A percentile compares a stretch with the other conserved stretches of the same genome.
Evolutionary conservation across 331 rosid species (phyloP).

Genomic region (Phaseolus coccineus): DNA sequence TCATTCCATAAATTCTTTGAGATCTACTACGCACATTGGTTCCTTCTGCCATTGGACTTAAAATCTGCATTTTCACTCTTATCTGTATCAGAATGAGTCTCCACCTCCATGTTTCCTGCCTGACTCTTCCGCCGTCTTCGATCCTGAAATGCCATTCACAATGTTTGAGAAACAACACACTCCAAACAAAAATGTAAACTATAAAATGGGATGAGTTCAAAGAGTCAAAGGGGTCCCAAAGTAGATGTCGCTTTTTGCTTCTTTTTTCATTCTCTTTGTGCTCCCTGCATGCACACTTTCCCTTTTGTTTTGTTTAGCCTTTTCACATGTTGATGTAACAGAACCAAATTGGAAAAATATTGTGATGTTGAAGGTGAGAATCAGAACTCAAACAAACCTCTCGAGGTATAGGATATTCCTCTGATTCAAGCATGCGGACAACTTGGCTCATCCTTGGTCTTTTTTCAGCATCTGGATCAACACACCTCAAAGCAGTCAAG

Average conservation of each 20-base stretch:
- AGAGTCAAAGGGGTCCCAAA: conserved; percentile 4
- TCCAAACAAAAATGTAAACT: conserved; percentile 12
- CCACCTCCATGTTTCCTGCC: conserved; percentile 54
- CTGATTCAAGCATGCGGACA: conserved; percentile 87
- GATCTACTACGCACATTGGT: conserved; percentile 45
- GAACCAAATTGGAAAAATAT: not conserved
- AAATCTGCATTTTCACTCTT: conserved; percentile 57
- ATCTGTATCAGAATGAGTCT: conserved; percentile 63
- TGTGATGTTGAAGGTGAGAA: conserved; percentile 20
- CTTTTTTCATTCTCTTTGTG: not conserved
- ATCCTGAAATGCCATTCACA: conserved; percentile 55
- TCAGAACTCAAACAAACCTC: conserved; percentile 65
- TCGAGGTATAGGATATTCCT: conserved; percentile 81
- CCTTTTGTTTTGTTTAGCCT: not conserved
- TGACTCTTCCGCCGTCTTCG: conserved; percentile 64
- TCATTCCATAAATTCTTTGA: conserved; percentile 31
- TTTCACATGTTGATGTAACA: not conserved
- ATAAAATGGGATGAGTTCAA: not conserved
- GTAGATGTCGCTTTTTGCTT: not conserved
- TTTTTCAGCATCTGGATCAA: conserved; percentile 81
- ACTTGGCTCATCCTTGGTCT: conserved; percentile 92
- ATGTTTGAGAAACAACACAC: conserved; percentile 30
- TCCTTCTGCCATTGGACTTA: conserved; percentile 50
- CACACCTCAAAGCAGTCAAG: conserved; percentile 87
- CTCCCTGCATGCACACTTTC: not conserved